Evolutionary conservation across 2,329 filamentous ascomycete species (phyloP), one percentile per base, ranked within the genome.

Genomic region (Fusarium abutilonis): DNA sequence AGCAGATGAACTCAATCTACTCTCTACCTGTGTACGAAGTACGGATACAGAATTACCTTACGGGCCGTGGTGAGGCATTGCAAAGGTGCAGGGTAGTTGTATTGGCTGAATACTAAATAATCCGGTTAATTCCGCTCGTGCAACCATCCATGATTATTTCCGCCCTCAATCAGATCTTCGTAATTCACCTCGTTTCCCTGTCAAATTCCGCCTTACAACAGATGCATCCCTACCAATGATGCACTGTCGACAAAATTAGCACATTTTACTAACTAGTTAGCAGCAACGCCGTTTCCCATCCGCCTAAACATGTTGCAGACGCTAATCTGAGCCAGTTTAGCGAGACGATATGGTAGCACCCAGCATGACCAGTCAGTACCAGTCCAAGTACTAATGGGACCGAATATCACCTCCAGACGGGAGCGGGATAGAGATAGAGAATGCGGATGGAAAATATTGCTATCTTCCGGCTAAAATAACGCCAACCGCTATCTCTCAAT

Each of bases 401-500:
- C 32, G 32, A 48, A 35, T 15, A 17, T 17, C 28, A 3, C 14
- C 28, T 50, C 19, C 17, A 9, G n/a, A 38, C 14, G 11, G 14
- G 10, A 38, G n/a, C n/a, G n/a, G n/a, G n/a, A n/a, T n/a, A n/a
- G n/a, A n/a, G n/a, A n/a, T 21, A 10, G 21, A 35, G 35, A 42
- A 43, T 40, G 11, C 17, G 29, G 21, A 23, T 40, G 14, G 21
- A 46, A 31, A 38, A 7, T 4, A 29, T 15, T 32, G 47, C 28
- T 38, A 59, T 44, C 21, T 43, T 44, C 45, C 39, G 41, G 50
- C 29, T 52, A 32, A 52, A 61, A 34, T 61, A 35, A 34, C 38
- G 7, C 38, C 41, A 43, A 21, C 35, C 39, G 28, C 47, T 35
- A 34, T 23, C 19, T 56, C 34, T 34, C 43, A 52, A 14, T 46